These are phyloP conservation scores for Stentor roeselii DNA, from an alignment of 73 alveolate species.

Conservation along the genomic window DNA sequence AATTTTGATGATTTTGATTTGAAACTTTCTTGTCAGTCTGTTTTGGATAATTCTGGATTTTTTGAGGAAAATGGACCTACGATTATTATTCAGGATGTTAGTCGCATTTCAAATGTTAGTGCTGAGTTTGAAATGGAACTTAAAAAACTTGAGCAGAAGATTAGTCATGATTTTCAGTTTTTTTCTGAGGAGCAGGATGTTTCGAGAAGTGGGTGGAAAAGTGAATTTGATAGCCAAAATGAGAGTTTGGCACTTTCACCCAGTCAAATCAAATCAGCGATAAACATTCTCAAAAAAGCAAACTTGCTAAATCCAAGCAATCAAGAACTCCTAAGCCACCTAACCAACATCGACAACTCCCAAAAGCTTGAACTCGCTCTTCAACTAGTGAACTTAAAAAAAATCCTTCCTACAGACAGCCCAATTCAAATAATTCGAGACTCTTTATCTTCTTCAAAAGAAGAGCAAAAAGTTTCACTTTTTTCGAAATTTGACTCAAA, in stretches of 20 bases:
- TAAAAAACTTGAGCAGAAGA: neutral
- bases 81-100: neutral
- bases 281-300: neutral
- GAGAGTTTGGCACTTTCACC: neutral
- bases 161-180: too few species aligned
- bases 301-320: neutral
- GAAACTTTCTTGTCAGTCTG: neutral
- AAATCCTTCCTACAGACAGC: neutral
- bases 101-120: neutral
- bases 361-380: neutral
- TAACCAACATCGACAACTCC: neutral
- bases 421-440: neutral
- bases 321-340: neutral
- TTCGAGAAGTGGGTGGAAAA: neutral
- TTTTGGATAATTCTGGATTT: neutral
- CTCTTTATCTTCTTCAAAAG: neutral
- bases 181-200: neutral
- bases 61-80: neutral
- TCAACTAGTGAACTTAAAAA: neutral
- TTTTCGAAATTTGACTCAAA: neutral
- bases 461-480: neutral
- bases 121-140: neutral
- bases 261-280: neutral
- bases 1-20: neutral
- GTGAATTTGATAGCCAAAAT: neutral